A percentile compares a stretch with the other conserved stretches of the same genome.
Conservation (phyloP, 495 filamentous ascomycete genomes). For the Eremomyces bilateralis region DNA sequence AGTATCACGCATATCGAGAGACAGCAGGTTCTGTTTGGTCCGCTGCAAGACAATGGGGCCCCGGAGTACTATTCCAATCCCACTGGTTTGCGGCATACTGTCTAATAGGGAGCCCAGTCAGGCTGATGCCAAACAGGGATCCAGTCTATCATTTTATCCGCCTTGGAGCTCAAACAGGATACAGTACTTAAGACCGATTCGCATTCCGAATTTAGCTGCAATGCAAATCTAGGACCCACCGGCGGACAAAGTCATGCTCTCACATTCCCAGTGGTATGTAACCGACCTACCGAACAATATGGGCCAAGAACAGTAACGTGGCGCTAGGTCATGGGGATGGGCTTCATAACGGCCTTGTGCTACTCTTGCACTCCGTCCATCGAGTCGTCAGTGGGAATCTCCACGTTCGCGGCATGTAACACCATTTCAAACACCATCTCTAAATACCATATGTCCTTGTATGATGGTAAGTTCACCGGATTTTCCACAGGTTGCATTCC, state of each 20-base stretch:
- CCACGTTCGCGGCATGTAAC: no score
- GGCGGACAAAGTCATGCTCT: slow-evolving; percentile 31
- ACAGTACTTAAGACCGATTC: slow-evolving; percentile 41
- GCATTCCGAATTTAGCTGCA: slow-evolving; percentile 46
- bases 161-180: slow-evolving; percentile 7
- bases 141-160: not conserved
- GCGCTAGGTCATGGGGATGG: slow-evolving; percentile 2
- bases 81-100: not conserved
- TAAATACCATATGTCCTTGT: no score
- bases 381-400: not conserved
- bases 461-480: no score
- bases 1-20: slow-evolving; percentile 1
- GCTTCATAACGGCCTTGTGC: slow-evolving; percentile 3
- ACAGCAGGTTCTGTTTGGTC: not conserved
- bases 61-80: not conserved
- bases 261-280: slow-evolving; percentile 64
- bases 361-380: not conserved
- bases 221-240: slow-evolving; percentile 39
- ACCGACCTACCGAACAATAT: no score
- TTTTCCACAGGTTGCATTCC: no score
- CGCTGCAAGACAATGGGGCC: not conserved
- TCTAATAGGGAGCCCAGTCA: not conserved
- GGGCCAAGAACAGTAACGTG: no score
- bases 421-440: no score
- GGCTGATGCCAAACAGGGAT: not conserved